Evolutionary conservation across 305 asterid species (phyloP).

Genomic region (Fraxinus dipetala): DNA sequence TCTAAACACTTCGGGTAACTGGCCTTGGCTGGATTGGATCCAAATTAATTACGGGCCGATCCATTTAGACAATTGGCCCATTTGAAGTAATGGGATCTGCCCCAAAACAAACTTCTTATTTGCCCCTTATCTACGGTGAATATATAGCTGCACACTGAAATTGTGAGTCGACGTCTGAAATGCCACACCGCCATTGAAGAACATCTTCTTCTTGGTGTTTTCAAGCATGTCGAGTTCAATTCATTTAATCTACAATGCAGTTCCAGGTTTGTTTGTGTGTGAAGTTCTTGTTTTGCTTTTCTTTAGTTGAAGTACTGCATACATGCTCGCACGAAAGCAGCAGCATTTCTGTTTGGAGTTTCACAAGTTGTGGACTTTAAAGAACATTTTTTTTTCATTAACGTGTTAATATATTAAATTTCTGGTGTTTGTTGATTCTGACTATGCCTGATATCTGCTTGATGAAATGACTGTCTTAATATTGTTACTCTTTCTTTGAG

Average conservation of each 20-base stretch:
- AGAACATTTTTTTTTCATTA: not conserved
- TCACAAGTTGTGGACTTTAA: not conserved
- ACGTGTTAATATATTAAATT: not conserved
- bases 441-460: slow-evolving; percentile 32
- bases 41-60: not conserved
- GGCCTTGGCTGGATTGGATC: not conserved
- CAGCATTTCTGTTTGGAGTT: not conserved
- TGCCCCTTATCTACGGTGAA: not conserved
- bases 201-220: slow-evolving; percentile 6
- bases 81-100: not conserved
- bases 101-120: not conserved
- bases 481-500: not conserved
- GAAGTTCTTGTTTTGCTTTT: not conserved
- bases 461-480: slow-evolving; percentile 34
- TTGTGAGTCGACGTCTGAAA: slow-evolving; percentile 4
- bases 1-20: not conserved
- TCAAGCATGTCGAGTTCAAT: slow-evolving; percentile 41
- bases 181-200: slow-evolving; percentile 24
- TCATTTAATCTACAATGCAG: slow-evolving; percentile 28
- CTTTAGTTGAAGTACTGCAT: not conserved
- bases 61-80: not conserved
- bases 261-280: slow-evolving; percentile 37
- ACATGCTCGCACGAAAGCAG: slow-evolving; percentile 10
- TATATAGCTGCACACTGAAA: not conserved
- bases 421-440: not conserved